Evolutionary conservation across 2,329 filamentous ascomycete species (phyloP), one percentile per base, ranked within the genome.

Genomic region (Alternaria ventricosa): DNA sequence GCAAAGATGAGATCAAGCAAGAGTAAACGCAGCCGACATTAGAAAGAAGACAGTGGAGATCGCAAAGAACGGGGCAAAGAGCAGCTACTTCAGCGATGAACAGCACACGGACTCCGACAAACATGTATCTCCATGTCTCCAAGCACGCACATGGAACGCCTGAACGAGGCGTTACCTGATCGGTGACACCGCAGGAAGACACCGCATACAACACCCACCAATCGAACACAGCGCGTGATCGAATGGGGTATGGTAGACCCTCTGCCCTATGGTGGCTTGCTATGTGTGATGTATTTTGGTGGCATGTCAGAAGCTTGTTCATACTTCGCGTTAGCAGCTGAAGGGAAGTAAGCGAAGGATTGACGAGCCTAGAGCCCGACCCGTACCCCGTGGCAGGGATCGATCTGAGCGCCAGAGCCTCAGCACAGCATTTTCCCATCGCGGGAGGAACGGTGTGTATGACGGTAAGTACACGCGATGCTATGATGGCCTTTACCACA

Each of bases 231-330:
- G 28, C 30, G 54, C 43, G 33, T 57, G 18, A 20, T 61, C 60
- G 25, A 61, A 49, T 47, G 30, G 47, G 63, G 65, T 45, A 45
- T 68, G 68, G 60, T 46, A 23, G 33, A 49, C 50, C 41, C 56
- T 59, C 27, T 44, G 33, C 54, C 20, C 23, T 60, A 50, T 44
- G 47, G 64, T 57, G 64, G 65, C 66, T 71, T 59, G 63, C 60
- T 28, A 49, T 51, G 49, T 47, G 47, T 60, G 36, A 61, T 50
- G 61, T 66, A 65, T 62, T 61, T 68, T 66, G 61, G 67, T 67
- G 30, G 58, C 54, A 59, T 55, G 64, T 64, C 51, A 68, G 64
- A 71, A 65, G 68, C 70, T 69, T 73, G 45, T 47, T 36, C 57
- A 53, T 53, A 47, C 15, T 45, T 55, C 53, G 65, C 64, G 62